phyloP scores from a whole-genome alignment of 768 basidiomycete species.

The Auriscalpium vulgare region DNA sequence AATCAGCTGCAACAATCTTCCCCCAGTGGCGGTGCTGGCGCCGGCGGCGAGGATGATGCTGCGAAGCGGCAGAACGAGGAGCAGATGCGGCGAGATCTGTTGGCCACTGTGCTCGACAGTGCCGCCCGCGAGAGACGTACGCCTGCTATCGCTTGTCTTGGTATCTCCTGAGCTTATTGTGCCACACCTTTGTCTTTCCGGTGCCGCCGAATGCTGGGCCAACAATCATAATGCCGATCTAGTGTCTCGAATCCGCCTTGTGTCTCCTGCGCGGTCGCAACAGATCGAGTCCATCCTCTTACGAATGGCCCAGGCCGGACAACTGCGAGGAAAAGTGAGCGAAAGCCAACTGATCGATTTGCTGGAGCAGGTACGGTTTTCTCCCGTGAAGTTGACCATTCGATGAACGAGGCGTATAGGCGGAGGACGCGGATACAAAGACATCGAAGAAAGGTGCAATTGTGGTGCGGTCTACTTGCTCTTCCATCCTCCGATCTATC shows the following conservation, averaged over 20 bases:
- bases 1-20: constrained; percentile 29
- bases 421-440: constrained; percentile 38
- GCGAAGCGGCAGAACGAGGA: constrained; percentile 45
- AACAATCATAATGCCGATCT: background rate
- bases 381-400: too few species aligned
- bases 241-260: constrained; percentile 86
- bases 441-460: constrained; percentile 31
- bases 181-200: background rate
- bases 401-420: constrained; percentile 12
- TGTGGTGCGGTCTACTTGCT: constrained; percentile 24
- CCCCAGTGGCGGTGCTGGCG: constrained; percentile 18
- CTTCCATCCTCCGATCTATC: background rate
- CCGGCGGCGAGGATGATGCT: constrained; percentile 47
- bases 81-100: constrained; percentile 63
- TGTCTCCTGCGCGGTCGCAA: constrained; percentile 72
- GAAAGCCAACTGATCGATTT: constrained; percentile 81
- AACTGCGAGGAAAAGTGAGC: constrained; percentile 65
- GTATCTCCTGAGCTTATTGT: background rate
- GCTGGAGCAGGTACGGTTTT: constrained; percentile 65
- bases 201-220: too few species aligned
- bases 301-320: constrained; percentile 79
- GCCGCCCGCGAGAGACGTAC: constrained; percentile 15
- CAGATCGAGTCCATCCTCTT: constrained; percentile 74
- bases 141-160: background rate
- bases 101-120: constrained; percentile 14